phyloP scores from a whole-genome alignment of 2,329 filamentous ascomycete species.

The Neocucurbitaria cava region DNA sequence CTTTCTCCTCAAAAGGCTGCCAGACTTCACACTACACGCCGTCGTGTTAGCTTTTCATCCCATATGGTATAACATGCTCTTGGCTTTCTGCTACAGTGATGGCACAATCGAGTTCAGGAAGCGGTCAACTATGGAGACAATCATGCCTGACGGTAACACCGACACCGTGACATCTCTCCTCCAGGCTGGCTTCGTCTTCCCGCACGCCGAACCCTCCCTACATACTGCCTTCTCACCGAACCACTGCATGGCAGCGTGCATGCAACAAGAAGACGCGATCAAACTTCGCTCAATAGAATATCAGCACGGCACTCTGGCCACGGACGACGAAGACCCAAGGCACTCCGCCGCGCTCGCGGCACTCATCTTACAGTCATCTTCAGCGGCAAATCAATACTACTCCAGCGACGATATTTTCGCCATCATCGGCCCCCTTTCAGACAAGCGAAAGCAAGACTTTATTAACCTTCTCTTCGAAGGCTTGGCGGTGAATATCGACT shows the following conservation, averaged over 20 bases:
- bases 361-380: conserved; percentile 52
- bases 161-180: conserved; percentile 72
- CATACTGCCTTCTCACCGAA: conserved; percentile 58
- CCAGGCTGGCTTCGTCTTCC: conserved; percentile 79
- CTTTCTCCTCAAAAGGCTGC: conserved; percentile 61
- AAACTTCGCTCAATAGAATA: conserved; percentile 53
- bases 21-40: conserved; percentile 73
- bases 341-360: conserved; percentile 50
- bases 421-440: conserved; percentile 38
- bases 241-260: conserved; percentile 54
- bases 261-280: conserved; percentile 53
- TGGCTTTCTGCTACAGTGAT: conserved; percentile 79
- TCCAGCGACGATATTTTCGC: conserved; percentile 60
- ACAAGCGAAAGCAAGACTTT: conserved; percentile 52
- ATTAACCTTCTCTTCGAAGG: conserved; percentile 69
- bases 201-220: conserved; percentile 65
- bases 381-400: conserved; percentile 53
- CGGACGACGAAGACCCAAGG: conserved; percentile 40
- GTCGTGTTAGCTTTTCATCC: conserved; percentile 72
- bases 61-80: conserved; percentile 72
- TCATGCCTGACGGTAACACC: conserved; percentile 69
- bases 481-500: conserved; percentile 70
- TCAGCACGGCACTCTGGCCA: conserved; percentile 39
- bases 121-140: conserved; percentile 72
- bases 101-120: conserved; percentile 83